These are phyloP conservation scores for Camellia sinensis DNA, from an alignment of 148 eudicot genomes.

Conservation along the genomic window DNA sequence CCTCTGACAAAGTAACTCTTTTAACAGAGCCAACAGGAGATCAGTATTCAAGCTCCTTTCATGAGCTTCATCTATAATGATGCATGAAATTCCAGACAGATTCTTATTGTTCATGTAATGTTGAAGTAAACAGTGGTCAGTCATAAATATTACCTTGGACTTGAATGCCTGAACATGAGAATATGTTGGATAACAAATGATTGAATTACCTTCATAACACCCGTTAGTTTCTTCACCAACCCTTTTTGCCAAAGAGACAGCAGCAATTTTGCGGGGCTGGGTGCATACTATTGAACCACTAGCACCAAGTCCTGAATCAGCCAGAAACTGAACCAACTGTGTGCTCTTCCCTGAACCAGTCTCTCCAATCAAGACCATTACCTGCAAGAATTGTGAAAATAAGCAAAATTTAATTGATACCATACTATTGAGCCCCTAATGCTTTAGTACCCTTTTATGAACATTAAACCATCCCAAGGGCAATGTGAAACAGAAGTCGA, in stretches of 20 bases:
- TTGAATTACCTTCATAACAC: background rate
- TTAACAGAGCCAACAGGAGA: conserved; percentile 1
- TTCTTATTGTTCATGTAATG: conserved; percentile 10
- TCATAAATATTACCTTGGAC: conserved; percentile 6
- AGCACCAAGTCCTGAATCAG: conserved; percentile 10
- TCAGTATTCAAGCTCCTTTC: conserved; percentile 14
- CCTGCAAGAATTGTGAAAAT: background rate
- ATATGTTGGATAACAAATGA: conserved; percentile 2
- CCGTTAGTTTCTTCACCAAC: conserved; percentile 13
- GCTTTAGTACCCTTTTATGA: no score
- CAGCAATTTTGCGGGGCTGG: conserved; percentile 21
- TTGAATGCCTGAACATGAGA: background rate
- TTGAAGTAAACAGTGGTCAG: conserved; percentile 5
- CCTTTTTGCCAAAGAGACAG: background rate
- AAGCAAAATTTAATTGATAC: background rate
- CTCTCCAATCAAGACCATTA: conserved; percentile 13
- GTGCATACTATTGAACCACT: conserved; percentile 10
- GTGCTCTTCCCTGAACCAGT: conserved; percentile 21
- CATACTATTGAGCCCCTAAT: background rate
- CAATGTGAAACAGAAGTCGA: no score
- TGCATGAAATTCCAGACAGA: conserved; percentile 6
- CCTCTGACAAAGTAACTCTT: conserved; percentile 1
- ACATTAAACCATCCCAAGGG: no score
- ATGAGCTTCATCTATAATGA: conserved; percentile 8
- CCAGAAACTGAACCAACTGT: conserved; percentile 18